Evolutionary conservation across 257 asterid species (phyloP).

Genomic region (Dorcoceras hygrometricum): DNA sequence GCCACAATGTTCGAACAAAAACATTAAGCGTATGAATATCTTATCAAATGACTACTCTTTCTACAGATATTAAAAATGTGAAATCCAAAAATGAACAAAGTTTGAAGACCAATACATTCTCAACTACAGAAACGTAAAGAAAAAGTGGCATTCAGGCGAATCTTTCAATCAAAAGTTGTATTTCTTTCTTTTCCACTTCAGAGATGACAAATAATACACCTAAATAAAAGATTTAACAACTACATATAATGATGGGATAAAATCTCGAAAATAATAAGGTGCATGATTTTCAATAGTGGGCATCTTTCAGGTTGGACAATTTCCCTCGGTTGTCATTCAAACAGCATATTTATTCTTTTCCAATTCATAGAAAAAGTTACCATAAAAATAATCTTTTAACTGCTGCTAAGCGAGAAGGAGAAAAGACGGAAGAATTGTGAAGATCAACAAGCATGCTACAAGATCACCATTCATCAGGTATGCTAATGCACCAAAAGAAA

Average conservation of each 20-base stretch:
- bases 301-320: background rate
- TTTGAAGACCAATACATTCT: background rate
- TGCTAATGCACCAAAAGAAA: conserved; percentile 15
- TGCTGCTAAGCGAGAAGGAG: background rate
- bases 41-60: background rate
- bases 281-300: background rate
- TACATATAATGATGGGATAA: background rate
- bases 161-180: background rate
- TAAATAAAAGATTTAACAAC: conserved; percentile 1
- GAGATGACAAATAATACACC: background rate
- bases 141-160: conserved; percentile 21
- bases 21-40: conserved; percentile 1
- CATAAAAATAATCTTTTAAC: too few species aligned
- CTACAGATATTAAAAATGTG: conserved; percentile 10
- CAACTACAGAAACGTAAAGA: background rate
- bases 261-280: background rate
- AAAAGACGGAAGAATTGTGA: background rate
- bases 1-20: conserved; percentile 12
- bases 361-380: too few species aligned
- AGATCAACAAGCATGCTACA: conserved; percentile 6
- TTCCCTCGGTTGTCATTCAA: background rate
- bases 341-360: background rate
- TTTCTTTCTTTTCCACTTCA: conserved; percentile 9
- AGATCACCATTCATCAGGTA: conserved; percentile 14
- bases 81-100: conserved; percentile 17